A percentile compares a stretch with the other conserved stretches of the same genome.
These are phyloP conservation scores for Neophaeococcomyces aloes DNA, from an alignment of 2,329 filamentous ascomycete genomes.

Conservation along the genomic window DNA sequence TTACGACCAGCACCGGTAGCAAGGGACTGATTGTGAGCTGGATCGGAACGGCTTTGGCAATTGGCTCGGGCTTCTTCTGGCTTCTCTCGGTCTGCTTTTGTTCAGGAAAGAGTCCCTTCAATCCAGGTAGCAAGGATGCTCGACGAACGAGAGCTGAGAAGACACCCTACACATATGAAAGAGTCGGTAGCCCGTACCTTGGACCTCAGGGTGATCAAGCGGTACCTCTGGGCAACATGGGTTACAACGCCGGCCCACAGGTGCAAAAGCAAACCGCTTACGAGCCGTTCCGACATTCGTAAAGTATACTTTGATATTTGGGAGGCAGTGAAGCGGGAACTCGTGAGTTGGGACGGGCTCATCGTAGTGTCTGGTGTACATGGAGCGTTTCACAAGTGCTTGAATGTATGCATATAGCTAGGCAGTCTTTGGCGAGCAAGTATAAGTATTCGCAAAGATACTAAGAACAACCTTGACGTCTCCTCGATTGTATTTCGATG, in stretches of 20 bases:
- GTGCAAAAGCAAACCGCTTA: slow-evolving; percentile 5
- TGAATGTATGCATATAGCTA: too few species aligned
- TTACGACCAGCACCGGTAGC: slow-evolving; percentile 55
- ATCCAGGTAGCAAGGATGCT: slow-evolving; percentile 17
- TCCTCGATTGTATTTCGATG: too few species aligned
- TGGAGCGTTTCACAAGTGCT: too few species aligned
- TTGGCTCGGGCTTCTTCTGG: slow-evolving; percentile 79
- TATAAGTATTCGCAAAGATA: too few species aligned
- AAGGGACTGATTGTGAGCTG: slow-evolving; percentile 64
- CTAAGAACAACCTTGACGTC: too few species aligned
- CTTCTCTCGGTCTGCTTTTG: slow-evolving; percentile 86
- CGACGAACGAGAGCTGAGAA: slow-evolving; percentile 40
- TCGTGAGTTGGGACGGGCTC: not conserved
- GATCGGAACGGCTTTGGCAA: slow-evolving; percentile 67
- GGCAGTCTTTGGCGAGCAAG: too few species aligned
- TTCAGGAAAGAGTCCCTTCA: slow-evolving; percentile 47
- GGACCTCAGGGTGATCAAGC: slow-evolving; percentile 19
- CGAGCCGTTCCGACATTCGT: slow-evolving; percentile 7
- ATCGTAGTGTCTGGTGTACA: too few species aligned
- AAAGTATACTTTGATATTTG: too few species aligned
- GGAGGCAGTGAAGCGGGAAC: not conserved
- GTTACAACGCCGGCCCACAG: not conserved
- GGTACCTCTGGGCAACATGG: slow-evolving; percentile 17
- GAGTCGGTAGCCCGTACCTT: slow-evolving; percentile 31
- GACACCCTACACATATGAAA: slow-evolving; percentile 52